Base-by-base conservation (phyloP, 495 filamentous ascomycete genomes). In the Hypoxylon intermedium region DNA sequence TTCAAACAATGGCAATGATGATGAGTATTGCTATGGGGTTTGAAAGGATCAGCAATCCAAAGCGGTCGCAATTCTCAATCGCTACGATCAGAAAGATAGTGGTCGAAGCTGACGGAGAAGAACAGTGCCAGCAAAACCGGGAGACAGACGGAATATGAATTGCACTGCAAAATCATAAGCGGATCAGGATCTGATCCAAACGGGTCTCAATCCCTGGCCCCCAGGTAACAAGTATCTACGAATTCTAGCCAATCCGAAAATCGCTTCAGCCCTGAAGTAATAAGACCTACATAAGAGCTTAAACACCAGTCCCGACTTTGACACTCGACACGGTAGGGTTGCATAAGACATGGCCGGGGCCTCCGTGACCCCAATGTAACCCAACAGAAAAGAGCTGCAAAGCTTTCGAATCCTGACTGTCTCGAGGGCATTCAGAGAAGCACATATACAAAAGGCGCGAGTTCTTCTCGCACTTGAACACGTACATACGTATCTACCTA, bases 301-400 rank as follows among this genome's bases (percentile, higher is more conserved):
- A 42, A 44, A 28, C 44, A n/a, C 16, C 28, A 45, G 51, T 5
- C 30, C 51, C 52, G 44, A 55, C 23, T 42, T 44, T 15, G 36
- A 54, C 42, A 52, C 9, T 15, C 18, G 20, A 58, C n/a, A 30
- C 43, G 43, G 47, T 52, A 45, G 55, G 61, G 54, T 46, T 51
- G 53, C 53, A 55, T 63, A 24, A 47, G 47, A 31, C 52, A 13
- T 36, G 54, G 43, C 62, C 62, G 52, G 62, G 56, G 56, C 21
- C 24, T 42, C 51, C 51, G 62, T 57, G 26, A 37, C 51, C 36
- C 12, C 52, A 26, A 65, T 65, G 51, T 38, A 55, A 65, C 62
- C 55, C 20, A 40, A 46, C 18, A 41, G 24, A 44, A 26, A 26
- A 44, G 36, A 18, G 19, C 43, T 20, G 18, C 5, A 34, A 46